Evolutionary conservation across 2,329 filamentous ascomycete genomes (phyloP), one percentile per base, ranked within the genome.

Genomic region (Simplicillium sp.): DNA sequence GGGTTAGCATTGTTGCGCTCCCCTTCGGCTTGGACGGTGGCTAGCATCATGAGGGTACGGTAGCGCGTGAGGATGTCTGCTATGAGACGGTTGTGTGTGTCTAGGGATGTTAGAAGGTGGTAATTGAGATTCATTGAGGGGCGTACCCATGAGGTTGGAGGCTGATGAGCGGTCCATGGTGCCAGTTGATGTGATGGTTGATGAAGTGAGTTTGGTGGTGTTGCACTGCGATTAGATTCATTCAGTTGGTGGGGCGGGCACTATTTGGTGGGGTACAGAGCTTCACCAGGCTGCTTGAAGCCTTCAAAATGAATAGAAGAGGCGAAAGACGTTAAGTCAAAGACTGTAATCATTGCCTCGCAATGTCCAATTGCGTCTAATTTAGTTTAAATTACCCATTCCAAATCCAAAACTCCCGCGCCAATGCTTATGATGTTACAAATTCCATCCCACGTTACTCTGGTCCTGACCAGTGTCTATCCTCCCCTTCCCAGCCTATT

Each of bases 401-500:
- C 20, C 9, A 25, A 25, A 25, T 6, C 20, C 20, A 25, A 25
- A 25, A 25, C 20, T 25, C 20, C 20, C 20, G 20, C 9, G 20
- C 20, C 20, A 25, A 25, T 25, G 20, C 20, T 25, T 6, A 25
- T 25, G 20, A 25, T 25, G 20, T 9, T 25, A 25, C 20, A 25
- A 25, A 25, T 25, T 25, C 20, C 5, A 9, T 25, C 20, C 6
- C 20, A 25, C 5, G 9, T 34, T 34, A 39, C 13, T 38, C 25
- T n/a, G 38, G 37, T 28, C 44, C 44, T 11, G 25, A 34, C 42
- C 42, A 44, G 15, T 55, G 49, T 38, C 59, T 53, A 20, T 44
- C 42, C 36, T 44, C 56, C 2, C 60, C 51, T 3, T 68, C 47
- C 70, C 75, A 80, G 2, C 75, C 77, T 20, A 70, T 47, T 39